Evolutionary conservation across 2,329 filamentous ascomycete genomes (phyloP), one percentile per base, ranked within the genome.

Genomic region (Clarireedia sp.): DNA sequence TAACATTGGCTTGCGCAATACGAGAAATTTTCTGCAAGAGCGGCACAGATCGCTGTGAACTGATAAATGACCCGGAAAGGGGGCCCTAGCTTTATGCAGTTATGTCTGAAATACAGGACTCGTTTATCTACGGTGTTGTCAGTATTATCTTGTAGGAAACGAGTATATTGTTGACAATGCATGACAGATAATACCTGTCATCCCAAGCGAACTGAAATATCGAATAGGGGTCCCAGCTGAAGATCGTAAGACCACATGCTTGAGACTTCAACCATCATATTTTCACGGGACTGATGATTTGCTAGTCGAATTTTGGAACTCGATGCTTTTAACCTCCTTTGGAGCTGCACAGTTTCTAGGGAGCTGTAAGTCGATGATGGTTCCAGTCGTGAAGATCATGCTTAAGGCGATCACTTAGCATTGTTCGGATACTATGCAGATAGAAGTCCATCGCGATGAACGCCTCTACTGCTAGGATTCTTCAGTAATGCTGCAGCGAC

Each of bases 251-350:
- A 43, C 23, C 10, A 41, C 21, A 37, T 7, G 23, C n/a, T 16
- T 12, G 0, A 17, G 23, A 8, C 3, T 14, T 8, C 12, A n/a
- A 12, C 26, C 6, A 19, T 37, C 7, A 7, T 17, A 7, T 23
- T 48, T 6, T 21, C 5, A 21, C 16, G 14, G 12, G 24, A 19
- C n/a, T 6, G 9, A 2, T 38, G 33, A 41, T 68, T 72, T 52
- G n/a, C 58, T 64, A 67, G 79, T 85, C 1, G 86, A 89, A 69
- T 75, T 74, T 63, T 89, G 86, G 86, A 80, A 82, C 2, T 85
- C 85, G 0, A 78, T 89, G 19, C 74, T 90, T 2, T 72, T 90
- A 3, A 83, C 85, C 16, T 77, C 85, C 23, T 90, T 89, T 65
- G 85, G 83, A 38, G 82, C 78, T 2, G 78, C 84, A 1, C 71